Evolutionary conservation across 2,329 filamentous ascomycete genomes (phyloP).

Genomic region (Neonectria faginata): DNA sequence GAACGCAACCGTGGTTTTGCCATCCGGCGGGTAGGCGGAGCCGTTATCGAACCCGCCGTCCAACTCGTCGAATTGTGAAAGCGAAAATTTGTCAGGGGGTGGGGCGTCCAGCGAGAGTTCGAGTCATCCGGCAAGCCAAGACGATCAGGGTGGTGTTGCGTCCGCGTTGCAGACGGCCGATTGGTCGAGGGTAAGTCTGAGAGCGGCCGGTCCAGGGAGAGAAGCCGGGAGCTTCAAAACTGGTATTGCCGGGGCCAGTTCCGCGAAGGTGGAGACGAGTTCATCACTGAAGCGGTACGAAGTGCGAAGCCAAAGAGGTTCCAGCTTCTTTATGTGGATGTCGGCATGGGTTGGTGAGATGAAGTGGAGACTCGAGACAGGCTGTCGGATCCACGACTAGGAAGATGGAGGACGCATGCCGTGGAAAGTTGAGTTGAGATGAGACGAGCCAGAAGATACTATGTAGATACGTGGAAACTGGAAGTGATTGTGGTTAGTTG

Average conservation of each 20-base stretch:
- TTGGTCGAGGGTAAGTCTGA: constrained; percentile 7
- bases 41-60: neutral
- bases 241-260: neutral
- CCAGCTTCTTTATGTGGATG: constrained; percentile 1
- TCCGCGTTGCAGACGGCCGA: constrained; percentile 8
- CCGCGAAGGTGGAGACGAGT: too few relatives aligned
- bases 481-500: neutral
- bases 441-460: neutral
- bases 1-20: constrained; percentile 16
- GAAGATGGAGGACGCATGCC: constrained; percentile 2
- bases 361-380: constrained; percentile 18
- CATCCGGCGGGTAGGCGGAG: constrained; percentile 16
- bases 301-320: neutral
- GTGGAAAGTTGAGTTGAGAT: neutral
- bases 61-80: constrained; percentile 7
- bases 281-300: too few relatives aligned
- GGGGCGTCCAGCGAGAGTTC: constrained; percentile 12
- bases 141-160: neutral
- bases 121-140: constrained; percentile 30
- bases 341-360: constrained; percentile 8
- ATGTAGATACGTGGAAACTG: neutral
- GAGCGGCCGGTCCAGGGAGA: neutral
- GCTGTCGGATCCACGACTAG: constrained; percentile 14
- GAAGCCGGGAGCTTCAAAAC: constrained; percentile 25
- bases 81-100: constrained; percentile 24